Percentiles rank a stretch among this genome's conserved stretches.
These are phyloP conservation scores for Chytriomyces hyalinus DNA, from an alignment of 192 early-diverging fungal genomes.

Conservation along the genomic window DNA sequence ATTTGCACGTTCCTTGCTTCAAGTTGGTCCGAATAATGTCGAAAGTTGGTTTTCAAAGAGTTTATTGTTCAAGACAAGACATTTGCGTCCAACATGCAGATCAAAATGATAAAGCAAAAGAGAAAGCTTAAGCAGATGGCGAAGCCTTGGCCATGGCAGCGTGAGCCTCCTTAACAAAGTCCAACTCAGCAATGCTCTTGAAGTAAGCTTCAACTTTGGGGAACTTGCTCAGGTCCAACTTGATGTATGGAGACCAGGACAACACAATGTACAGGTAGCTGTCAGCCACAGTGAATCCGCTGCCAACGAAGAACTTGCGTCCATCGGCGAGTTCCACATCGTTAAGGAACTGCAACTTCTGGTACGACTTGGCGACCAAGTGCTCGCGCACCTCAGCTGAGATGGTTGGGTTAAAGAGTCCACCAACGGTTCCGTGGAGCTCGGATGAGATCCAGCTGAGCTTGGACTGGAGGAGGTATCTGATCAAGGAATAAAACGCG, in stretches of 20 bases:
- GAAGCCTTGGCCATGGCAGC: constrained; percentile 17
- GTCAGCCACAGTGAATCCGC: constrained; percentile 41
- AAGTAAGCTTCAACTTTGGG: constrained; percentile 31
- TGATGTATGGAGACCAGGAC: constrained; percentile 23
- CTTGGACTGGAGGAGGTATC: constrained; percentile 47
- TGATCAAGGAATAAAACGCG: constrained; percentile 3
- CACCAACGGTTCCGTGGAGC: constrained; percentile 25
- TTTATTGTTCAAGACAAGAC: too few relatives aligned
- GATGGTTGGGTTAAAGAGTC: constrained; percentile 32
- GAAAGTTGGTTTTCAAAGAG: too few relatives aligned
- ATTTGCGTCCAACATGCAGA: too few relatives aligned
- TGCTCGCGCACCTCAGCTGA: constrained; percentile 22
- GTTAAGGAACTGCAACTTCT: constrained; percentile 34
- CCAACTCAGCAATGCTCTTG: constrained; percentile 36
- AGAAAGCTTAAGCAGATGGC: too few relatives aligned
- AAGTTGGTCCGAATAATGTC: too few relatives aligned
- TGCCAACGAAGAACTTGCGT: constrained; percentile 40
- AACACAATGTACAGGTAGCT: constrained; percentile 43
- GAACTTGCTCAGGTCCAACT: constrained; percentile 32
- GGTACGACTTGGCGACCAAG: constrained; percentile 9
- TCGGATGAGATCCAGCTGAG: constrained; percentile 35
- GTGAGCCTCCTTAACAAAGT: constrained; percentile 45
- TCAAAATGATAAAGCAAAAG: too few relatives aligned
- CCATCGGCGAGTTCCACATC: constrained; percentile 43
- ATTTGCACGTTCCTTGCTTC: too few relatives aligned